These are phyloP conservation scores for Suillus subluteus DNA, from an alignment of 768 basidiomycete species.

Conservation along the genomic window DNA sequence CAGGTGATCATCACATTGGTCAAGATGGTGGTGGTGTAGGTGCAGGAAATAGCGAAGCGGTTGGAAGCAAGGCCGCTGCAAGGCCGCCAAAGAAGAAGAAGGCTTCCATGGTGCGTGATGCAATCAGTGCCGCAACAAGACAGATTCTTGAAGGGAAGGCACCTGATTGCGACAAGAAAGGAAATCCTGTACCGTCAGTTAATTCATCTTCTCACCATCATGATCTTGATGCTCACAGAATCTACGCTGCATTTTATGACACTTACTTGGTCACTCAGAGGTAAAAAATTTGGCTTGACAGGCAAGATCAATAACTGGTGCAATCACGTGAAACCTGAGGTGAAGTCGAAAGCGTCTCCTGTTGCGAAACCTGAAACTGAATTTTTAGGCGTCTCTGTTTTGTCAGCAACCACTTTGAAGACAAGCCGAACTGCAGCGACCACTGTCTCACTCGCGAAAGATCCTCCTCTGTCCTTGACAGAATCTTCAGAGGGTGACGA, in stretches of 20 bases:
- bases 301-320: not conserved
- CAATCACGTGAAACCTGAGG: not conserved
- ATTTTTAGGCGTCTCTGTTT: too few species aligned
- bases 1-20: too few species aligned
- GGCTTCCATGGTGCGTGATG: too few species aligned
- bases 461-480: not conserved
- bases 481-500: not conserved
- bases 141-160: too few species aligned
- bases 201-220: not conserved
- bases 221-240: not conserved
- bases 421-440: not conserved
- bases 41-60: not conserved
- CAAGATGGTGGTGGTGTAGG: not conserved
- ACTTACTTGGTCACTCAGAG: not conserved
- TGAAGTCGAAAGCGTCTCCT: too few species aligned
- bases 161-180: not conserved
- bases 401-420: not conserved
- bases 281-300: not conserved
- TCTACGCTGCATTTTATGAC: not conserved
- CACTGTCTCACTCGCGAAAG: not conserved
- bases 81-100: too few species aligned
- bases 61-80: not conserved
- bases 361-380: too few species aligned
- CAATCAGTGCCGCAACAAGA: too few species aligned
- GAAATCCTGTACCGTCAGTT: not conserved